These are phyloP conservation scores for Mycena venus DNA, from an alignment of 768 basidiomycete species.

Conservation along the genomic window DNA sequence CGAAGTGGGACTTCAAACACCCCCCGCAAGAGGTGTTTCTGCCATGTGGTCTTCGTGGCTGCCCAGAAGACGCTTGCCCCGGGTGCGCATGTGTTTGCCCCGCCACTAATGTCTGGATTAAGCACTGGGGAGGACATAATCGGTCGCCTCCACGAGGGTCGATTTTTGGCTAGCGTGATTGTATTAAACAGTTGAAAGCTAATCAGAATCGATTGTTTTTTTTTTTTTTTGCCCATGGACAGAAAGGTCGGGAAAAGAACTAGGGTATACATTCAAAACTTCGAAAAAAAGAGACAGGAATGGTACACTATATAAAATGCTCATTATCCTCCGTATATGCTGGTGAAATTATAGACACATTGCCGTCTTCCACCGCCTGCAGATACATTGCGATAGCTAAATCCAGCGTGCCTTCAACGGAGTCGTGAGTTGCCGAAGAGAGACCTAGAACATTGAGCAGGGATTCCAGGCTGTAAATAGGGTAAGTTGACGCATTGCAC, in stretches of 20 bases:
- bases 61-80: not conserved
- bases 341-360: too few species aligned
- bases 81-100: not conserved
- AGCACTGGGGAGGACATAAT: conserved; percentile 15
- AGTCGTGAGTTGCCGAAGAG: not conserved
- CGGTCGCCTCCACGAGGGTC: not conserved
- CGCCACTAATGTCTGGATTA: conserved; percentile 5
- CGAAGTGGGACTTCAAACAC: conserved; percentile 2
- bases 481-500: not conserved
- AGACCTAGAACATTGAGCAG: conserved; percentile 8
- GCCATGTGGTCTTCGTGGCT: not conserved
- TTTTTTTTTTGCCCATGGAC: too few species aligned
- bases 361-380: too few species aligned
- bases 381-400: too few species aligned
- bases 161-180: not conserved
- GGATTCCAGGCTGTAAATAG: conserved; percentile 7
- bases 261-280: too few species aligned
- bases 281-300: too few species aligned
- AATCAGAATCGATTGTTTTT: too few species aligned
- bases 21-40: not conserved
- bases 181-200: too few species aligned
- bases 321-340: too few species aligned
- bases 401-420: too few species aligned
- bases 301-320: too few species aligned
- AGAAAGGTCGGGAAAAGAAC: too few species aligned